Evolutionary conservation across 2,329 filamentous ascomycete genomes (phyloP), one percentile per base, ranked within the genome.

Genomic region (Fusarium temperatum): DNA sequence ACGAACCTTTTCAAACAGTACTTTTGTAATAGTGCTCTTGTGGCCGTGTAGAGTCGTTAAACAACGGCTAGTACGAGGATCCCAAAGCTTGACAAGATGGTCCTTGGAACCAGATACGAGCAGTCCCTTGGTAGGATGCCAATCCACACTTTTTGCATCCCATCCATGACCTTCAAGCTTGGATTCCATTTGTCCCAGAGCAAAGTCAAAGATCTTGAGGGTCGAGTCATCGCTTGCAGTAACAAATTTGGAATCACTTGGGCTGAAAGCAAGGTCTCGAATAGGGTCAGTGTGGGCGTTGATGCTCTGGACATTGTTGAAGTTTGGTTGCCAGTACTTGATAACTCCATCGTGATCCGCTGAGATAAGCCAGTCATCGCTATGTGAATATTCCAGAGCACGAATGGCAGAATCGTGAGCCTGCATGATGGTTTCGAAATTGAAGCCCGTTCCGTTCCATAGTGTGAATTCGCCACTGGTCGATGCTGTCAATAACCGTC

Each of bases 391-490:
- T 74, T 91, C 90, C 51, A 95, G 87, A 15, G 93, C 92, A 76
- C 94, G 90, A 74, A 98, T 95, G 42, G 94, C 93, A 63, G 92
- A 91, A 83, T 98, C 96, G 82, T 98, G 96, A 44, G 96, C 96
- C 86, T 98, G 95, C 93, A 98, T 98, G 35, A 99, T 98, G 8
- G 96, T 98, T 85, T 99, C 96, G 78, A 99, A 99, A 83, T 99
- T 98, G 89, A 99, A 99, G 30, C 95, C 96, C 48, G 96, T 98
- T 72, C 96, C 96, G 81, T 99, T 99, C 96, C 96, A 99, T 8
- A 99, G 84, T 44, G 97, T 99, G 79, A 99, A 99, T 82, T 99
- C 96, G 79, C 96, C 96, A 81, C 96, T 98, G 75, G 95, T 97
- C 0, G 95, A 97, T 28, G 95, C 96, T 1, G 96, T 98, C 80